These are phyloP conservation scores for Cryptococcus neoformans DNA, from an alignment of 1,284 basidiomycete species.

Conservation along the genomic window DNA sequence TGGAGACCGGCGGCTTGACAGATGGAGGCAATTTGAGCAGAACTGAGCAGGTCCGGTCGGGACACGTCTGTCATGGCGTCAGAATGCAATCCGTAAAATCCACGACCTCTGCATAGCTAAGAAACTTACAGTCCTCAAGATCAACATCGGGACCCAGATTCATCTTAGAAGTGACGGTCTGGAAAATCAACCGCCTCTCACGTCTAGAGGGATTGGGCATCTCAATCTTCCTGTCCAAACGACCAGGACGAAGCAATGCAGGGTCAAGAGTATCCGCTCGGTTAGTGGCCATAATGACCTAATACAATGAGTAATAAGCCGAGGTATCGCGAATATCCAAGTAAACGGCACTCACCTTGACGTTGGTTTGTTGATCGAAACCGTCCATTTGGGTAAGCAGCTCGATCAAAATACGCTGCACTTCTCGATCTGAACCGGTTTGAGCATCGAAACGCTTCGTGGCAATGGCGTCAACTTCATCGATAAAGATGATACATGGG, in stretches of 20 bases:
- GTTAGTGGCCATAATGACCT: slow-evolving; percentile 99
- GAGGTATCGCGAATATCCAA: too few relatives aligned
- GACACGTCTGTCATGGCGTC: slow-evolving; percentile 69
- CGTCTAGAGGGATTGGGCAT: slow-evolving; percentile 93
- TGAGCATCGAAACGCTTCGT: slow-evolving; percentile 99
- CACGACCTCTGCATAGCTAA: neutral
- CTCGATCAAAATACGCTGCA: slow-evolving; percentile 98
- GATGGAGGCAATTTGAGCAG: slow-evolving; percentile 93
- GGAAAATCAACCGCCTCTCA: slow-evolving; percentile 97
- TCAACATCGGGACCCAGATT: slow-evolving; percentile 97
- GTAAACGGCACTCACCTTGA: slow-evolving; percentile 64
- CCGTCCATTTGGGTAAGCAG: slow-evolving; percentile 99
- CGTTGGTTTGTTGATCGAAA: slow-evolving; percentile 98
- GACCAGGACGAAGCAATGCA: slow-evolving; percentile 93
- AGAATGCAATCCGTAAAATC: neutral
- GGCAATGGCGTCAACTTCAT: slow-evolving; percentile 99
- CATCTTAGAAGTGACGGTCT: slow-evolving; percentile 97
- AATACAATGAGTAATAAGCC: neutral
- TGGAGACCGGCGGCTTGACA: slow-evolving; percentile 97
- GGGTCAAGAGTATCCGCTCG: slow-evolving; percentile 95
- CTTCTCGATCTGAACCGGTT: slow-evolving; percentile 97
- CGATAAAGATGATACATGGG: slow-evolving; percentile 99
- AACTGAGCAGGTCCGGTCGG: slow-evolving; percentile 90
- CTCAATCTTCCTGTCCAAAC: slow-evolving; percentile 98
- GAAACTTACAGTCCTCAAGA: slow-evolving; percentile 85